Evolutionary conservation across 2,329 filamentous ascomycete genomes (phyloP).

Genomic region (Penicillium sp.): DNA sequence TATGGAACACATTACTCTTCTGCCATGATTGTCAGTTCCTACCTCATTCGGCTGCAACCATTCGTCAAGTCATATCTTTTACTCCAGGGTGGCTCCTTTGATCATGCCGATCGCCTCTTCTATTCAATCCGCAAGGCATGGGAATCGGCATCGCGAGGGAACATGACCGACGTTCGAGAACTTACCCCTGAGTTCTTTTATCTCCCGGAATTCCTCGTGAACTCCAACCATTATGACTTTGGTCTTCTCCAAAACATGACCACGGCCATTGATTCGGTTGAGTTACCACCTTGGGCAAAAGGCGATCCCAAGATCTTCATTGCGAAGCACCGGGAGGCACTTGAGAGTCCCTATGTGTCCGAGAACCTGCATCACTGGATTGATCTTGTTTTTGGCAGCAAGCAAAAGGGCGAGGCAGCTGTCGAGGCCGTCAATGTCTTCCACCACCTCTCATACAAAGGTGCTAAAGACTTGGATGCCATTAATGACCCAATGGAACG

Average conservation of each 20-base stretch:
- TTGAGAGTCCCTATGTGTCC: constrained; percentile 91
- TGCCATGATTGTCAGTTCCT: constrained; percentile 97
- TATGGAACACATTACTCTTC: constrained; percentile 99
- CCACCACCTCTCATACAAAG: constrained; percentile 91
- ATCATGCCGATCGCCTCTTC: constrained; percentile 93
- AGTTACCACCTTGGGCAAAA: constrained; percentile 94
- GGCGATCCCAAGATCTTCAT: constrained; percentile 95
- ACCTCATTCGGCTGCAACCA: constrained; percentile 88
- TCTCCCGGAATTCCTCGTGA: constrained; percentile 89
- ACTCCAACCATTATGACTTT: constrained; percentile 92
- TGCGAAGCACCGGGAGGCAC: constrained; percentile 87
- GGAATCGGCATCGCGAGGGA: constrained; percentile 83
- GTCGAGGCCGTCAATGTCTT: constrained; percentile 93
- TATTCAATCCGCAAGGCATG: constrained; percentile 89
- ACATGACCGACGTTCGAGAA: constrained; percentile 91
- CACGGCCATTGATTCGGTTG: constrained; percentile 77
- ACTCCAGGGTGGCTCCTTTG: constrained; percentile 91
- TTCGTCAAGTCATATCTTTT: constrained; percentile 95
- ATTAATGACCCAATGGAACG: constrained; percentile 87
- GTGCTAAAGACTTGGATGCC: constrained; percentile 85
- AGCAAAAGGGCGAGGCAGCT: constrained; percentile 89
- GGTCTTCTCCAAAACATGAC: constrained; percentile 78
- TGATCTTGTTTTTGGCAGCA: constrained; percentile 88
- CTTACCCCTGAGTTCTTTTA: constrained; percentile 97
- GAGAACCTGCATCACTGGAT: constrained; percentile 92